Evolutionary conservation across 2,329 filamentous ascomycete genomes (phyloP), one percentile per base, ranked within the genome.

Genomic region (Mycosphaerella sp.): DNA sequence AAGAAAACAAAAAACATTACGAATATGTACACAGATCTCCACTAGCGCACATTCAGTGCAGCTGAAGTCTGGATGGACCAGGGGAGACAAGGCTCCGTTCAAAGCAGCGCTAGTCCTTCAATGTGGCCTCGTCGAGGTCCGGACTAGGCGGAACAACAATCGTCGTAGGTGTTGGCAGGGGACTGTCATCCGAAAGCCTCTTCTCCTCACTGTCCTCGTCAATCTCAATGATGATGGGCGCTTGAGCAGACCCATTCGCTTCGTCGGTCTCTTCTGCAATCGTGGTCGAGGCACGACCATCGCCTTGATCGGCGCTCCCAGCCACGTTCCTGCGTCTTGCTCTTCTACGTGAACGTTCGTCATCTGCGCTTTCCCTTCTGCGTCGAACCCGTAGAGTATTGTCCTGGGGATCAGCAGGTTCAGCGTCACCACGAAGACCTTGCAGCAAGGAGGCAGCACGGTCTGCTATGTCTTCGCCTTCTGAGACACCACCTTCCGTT

Each of bases 401-500:
- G 63, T 64, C 62, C 8, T 62, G 36, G 26, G 41, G 54, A 9
- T 53, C 57, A 4, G 43, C 45, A 42, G 50, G 57, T 44, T 58
- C 84, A 79, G 54, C 82, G 72, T 72, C 78, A 74, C 68, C 81
- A 55, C 89, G 82, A 71, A 96, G 85, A 44, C 89, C 89, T 67
- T 95, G 87, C 31, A 97, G 76, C 69, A 96, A 76, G 59, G 85
- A 82, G 1, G 89, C 89, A 2, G 92, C 91, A 49, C 90, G 82
- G 62, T 91, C 86, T 2, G 89, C 91, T 29, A 97, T 83, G 60
- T 95, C 89, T 70, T 91, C 79, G 41, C 77, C 75, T 52, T 80
- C 77, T 52, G 61, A 64, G 5, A 70, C 61, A 26, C 66, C 59
- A 43, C 61, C 57, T 21, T 38, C 48, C 10, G 43, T 43, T 17